These are phyloP conservation scores for Kluyveromyces nonfermentans DNA, from an alignment of 805 yeast species.

Conservation along the genomic window DNA sequence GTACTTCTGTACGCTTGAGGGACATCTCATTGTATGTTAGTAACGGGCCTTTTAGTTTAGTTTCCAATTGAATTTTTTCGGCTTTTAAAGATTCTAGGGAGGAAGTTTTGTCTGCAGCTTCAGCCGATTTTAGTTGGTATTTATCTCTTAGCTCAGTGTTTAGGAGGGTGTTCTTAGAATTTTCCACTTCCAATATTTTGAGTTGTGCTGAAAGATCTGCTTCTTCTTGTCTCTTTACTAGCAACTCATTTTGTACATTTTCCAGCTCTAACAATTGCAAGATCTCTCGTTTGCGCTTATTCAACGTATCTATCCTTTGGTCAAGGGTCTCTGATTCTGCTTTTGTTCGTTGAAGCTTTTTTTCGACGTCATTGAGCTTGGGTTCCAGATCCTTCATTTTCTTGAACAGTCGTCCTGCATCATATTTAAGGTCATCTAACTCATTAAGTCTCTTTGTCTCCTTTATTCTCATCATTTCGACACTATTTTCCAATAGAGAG, in stretches of 20 bases:
- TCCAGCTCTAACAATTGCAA: constrained; percentile 5
- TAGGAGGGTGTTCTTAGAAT: constrained; percentile 21
- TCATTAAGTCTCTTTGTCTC: constrained; percentile 34
- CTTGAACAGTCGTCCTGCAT: constrained; percentile 36
- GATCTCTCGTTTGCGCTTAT: constrained; percentile 7
- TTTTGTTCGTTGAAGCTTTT: constrained; percentile 16
- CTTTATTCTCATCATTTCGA: constrained; percentile 25
- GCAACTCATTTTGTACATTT: constrained; percentile 7
- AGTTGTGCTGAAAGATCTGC: constrained; percentile 13
- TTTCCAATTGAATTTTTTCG: constrained; percentile 19
- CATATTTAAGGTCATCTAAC: constrained; percentile 32
- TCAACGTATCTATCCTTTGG: constrained; percentile 7
- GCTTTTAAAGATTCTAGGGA: constrained; percentile 18
- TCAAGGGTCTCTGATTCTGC: constrained; percentile 13
- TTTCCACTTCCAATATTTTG: constrained; percentile 48
- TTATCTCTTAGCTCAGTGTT: constrained; percentile 30
- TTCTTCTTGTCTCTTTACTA: constrained; percentile 9
- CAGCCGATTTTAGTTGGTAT: constrained; percentile 39
- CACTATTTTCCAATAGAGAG: constrained; percentile 10
- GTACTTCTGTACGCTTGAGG: constrained; percentile 7
- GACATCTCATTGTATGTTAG: constrained; percentile 17
- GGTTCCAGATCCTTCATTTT: constrained; percentile 20
- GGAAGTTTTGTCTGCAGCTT: constrained; percentile 38
- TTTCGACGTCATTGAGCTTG: constrained; percentile 16
- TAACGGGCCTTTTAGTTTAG: constrained; percentile 30